Evolutionary conservation across 1,139 yeast genomes (phyloP).

Genomic region (Scheffersomyces segobiensis): DNA sequence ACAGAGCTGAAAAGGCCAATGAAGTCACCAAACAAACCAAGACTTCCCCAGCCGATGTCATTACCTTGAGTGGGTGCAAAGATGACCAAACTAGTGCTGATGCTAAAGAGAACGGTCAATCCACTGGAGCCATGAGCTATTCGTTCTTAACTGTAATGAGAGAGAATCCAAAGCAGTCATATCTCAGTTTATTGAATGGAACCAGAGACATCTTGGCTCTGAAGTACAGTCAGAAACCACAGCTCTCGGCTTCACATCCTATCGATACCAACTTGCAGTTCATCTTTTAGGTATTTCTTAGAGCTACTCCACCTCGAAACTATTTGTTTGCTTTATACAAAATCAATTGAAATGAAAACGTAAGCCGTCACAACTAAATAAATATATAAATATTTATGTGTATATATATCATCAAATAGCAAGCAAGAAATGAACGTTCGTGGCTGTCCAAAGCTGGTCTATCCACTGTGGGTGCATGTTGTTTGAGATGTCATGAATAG

Average conservation of each 20-base stretch:
- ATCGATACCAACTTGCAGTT: constrained; percentile 18
- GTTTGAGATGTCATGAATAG: not conserved
- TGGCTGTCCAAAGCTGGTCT: not conserved
- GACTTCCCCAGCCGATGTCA: constrained; percentile 17
- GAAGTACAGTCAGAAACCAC: constrained; percentile 19
- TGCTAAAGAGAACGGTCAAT: constrained; percentile 14
- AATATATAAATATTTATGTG: not conserved
- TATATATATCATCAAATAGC: not conserved
- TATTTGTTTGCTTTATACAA: not conserved
- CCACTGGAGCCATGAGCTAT: constrained; percentile 20
- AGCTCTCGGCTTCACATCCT: constrained; percentile 17
- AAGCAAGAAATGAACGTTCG: not conserved
- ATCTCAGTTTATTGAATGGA: constrained; percentile 5
- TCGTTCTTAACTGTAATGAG: constrained; percentile 14
- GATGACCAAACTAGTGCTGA: constrained; percentile 21
- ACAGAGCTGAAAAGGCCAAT: not conserved
- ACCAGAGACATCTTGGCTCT: constrained; percentile 2
- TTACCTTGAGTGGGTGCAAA: constrained; percentile 17
- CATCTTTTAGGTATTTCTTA: constrained; percentile 4
- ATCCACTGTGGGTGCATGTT: not conserved
- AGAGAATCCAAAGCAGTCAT: constrained; percentile 13
- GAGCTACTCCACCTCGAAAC: constrained; percentile 2
- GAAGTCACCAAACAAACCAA: constrained; percentile 5
- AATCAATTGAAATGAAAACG: not conserved
- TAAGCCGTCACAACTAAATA: not conserved